phyloP scores from a whole-genome alignment of 2,329 filamentous ascomycete genomes.

The Ceratocystis destructans region DNA sequence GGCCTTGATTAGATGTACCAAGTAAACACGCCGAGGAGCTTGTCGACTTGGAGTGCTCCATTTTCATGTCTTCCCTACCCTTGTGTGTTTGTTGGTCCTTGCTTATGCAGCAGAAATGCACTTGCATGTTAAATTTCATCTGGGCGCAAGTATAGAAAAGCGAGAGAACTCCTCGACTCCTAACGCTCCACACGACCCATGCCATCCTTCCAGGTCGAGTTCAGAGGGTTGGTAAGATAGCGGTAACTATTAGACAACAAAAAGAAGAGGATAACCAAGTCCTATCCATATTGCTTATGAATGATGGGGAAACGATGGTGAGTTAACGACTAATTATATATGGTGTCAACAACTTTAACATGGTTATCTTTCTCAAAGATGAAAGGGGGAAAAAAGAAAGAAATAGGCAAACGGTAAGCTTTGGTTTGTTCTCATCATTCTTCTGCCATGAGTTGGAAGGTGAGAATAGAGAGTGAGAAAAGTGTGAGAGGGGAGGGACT shows the following conservation, averaged over 20 bases:
- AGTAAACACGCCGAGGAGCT: background rate
- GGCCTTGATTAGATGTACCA: background rate
- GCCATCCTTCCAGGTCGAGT: background rate
- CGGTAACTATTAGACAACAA: background rate
- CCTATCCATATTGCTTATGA: too few species aligned
- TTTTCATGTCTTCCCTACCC: background rate
- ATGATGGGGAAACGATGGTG: too few species aligned
- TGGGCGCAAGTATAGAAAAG: background rate
- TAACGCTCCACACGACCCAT: background rate
- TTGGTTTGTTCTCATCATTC: too few species aligned
- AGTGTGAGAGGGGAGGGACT: too few species aligned
- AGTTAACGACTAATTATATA: too few species aligned
- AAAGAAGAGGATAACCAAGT: background rate
- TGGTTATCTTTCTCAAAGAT: too few species aligned
- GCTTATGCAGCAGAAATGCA: conserved; percentile 1
- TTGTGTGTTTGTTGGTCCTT: background rate
- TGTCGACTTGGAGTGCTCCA: background rate
- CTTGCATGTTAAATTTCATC: background rate
- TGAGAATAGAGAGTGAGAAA: too few species aligned
- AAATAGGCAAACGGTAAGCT: too few species aligned
- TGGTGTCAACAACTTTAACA: too few species aligned
- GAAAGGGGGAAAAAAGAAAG: too few species aligned
- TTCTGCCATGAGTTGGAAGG: too few species aligned
- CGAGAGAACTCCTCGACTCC: background rate
- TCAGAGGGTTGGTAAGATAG: background rate